These are phyloP conservation scores for Mytilinidion resinicola DNA, from an alignment of 495 filamentous ascomycete species.

Conservation along the genomic window DNA sequence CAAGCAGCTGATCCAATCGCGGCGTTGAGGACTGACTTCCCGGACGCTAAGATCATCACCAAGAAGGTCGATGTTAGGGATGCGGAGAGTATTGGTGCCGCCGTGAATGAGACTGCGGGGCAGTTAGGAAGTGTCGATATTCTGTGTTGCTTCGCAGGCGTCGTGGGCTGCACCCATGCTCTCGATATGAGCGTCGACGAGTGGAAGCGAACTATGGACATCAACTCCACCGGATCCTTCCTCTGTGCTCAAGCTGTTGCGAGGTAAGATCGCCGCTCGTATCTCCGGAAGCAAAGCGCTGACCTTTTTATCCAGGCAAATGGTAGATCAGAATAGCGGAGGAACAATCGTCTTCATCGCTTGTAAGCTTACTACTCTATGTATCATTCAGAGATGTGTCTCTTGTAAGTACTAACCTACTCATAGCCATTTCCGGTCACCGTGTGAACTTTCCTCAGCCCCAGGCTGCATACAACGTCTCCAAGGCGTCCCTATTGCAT, in stretches of 20 bases:
- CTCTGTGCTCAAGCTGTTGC: conserved; percentile 62
- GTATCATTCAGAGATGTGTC: background rate
- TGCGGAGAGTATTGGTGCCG: conserved; percentile 31
- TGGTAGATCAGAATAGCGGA: conserved; percentile 34
- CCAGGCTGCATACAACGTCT: conserved; percentile 64
- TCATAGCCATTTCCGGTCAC: conserved; percentile 56
- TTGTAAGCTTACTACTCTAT: conserved; percentile 20
- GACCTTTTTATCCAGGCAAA: conserved; percentile 30
- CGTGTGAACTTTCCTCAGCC: conserved; percentile 63
- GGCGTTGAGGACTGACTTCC: conserved; percentile 47
- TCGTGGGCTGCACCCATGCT: conserved; percentile 54
- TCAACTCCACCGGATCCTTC: conserved; percentile 65
- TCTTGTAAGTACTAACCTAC: background rate
- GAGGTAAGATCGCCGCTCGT: conserved; percentile 39
- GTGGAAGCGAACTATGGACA: conserved; percentile 56
- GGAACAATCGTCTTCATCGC: conserved; percentile 63
- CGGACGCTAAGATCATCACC: conserved; percentile 43
- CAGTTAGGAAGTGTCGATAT: conserved; percentile 51
- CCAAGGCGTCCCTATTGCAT: conserved; percentile 57
- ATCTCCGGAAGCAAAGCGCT: conserved; percentile 23
- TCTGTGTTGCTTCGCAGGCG: conserved; percentile 61
- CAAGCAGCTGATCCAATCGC: conserved; percentile 40
- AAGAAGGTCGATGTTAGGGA: conserved; percentile 55
- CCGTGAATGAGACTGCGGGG: conserved; percentile 37
- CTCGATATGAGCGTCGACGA: conserved; percentile 48